phyloP scores from a whole-genome alignment of 2,329 filamentous ascomycete genomes.

The Colletotrichum trifolii region DNA sequence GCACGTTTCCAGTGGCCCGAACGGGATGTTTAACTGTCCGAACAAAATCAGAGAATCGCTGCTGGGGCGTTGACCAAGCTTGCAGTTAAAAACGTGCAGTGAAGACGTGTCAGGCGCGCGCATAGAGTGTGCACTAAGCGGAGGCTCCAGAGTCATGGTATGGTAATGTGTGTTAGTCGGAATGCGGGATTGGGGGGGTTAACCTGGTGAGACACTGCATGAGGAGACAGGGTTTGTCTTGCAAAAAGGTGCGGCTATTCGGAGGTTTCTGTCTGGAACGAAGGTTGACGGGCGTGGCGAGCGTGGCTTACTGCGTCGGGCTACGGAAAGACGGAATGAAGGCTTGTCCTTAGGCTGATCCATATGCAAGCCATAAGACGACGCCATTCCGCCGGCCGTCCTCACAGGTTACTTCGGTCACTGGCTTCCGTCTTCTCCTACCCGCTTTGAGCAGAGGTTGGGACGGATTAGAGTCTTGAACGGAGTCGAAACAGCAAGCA shows the following conservation, averaged over 20 bases:
- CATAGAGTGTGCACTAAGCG: slow-evolving; percentile 16
- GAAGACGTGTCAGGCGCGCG: slow-evolving; percentile 24
- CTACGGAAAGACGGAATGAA: slow-evolving; percentile 24
- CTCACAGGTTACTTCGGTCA: neutral
- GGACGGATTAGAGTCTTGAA: slow-evolving; percentile 13
- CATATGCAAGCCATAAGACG: neutral
- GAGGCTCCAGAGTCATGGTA: slow-evolving; percentile 18
- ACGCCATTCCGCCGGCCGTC: neutral
- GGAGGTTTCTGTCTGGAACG: slow-evolving; percentile 18
- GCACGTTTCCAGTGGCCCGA: slow-evolving; percentile 23
- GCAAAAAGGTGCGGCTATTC: slow-evolving; percentile 15
- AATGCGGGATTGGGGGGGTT: neutral
- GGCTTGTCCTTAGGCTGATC: slow-evolving; percentile 14
- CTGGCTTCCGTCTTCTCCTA: neutral
- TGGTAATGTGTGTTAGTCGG: slow-evolving; percentile 5
- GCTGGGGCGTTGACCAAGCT: slow-evolving; percentile 4
- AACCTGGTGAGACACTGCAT: slow-evolving; percentile 8
- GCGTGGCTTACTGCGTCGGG: slow-evolving; percentile 23
- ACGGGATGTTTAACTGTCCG: slow-evolving; percentile 1
- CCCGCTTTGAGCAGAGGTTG: slow-evolving; percentile 8
- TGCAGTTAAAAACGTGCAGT: slow-evolving; percentile 8
- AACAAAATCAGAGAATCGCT: neutral
- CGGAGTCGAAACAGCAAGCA: slow-evolving; percentile 27
- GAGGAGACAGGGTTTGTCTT: slow-evolving; percentile 21
- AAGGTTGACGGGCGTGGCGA: slow-evolving; percentile 10